Percentiles rank a stretch among this genome's conserved stretches.
Conservation (phyloP, 768 basidiomycete species). For the Boletus eberwhitei region DNA sequence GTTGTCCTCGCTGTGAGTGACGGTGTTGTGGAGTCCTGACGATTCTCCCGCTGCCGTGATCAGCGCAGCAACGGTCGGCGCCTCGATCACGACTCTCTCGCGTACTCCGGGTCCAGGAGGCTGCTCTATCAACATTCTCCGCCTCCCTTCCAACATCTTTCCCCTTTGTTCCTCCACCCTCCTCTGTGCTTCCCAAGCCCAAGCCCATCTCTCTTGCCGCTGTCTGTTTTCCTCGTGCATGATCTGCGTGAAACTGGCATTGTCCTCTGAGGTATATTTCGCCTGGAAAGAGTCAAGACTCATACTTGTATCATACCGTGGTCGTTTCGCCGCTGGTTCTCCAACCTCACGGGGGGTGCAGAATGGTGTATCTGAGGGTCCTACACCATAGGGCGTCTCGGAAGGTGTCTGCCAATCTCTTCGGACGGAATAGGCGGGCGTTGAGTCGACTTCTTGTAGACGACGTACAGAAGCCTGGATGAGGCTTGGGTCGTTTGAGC, state of each 20-base stretch:
- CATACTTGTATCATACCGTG: slow-evolving; percentile 56
- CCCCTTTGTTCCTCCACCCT: slow-evolving; percentile 66
- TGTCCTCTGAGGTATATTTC: slow-evolving; percentile 94
- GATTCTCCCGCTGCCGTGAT: slow-evolving; percentile 38
- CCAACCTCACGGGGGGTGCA: slow-evolving; percentile 38
- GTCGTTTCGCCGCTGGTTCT: slow-evolving; percentile 52
- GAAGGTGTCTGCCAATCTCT: slow-evolving; percentile 45
- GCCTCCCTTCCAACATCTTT: slow-evolving; percentile 65
- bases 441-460: slow-evolving; percentile 58
- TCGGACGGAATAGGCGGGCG: slow-evolving; percentile 40
- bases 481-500: slow-evolving; percentile 71
- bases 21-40: background rate
- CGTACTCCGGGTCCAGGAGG: slow-evolving; percentile 59
- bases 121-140: slow-evolving; percentile 70
- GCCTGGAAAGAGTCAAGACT: slow-evolving; percentile 87
- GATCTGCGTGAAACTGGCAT: slow-evolving; percentile 93
- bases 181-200: slow-evolving; percentile 94
- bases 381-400: slow-evolving; percentile 61
- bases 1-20: slow-evolving; percentile 26
- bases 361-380: slow-evolving; percentile 65
- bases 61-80: slow-evolving; percentile 51
- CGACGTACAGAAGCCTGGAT: slow-evolving; percentile 73
- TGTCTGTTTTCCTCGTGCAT: slow-evolving; percentile 84
- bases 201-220: slow-evolving; percentile 76
- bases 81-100: slow-evolving; percentile 65